Percentiles rank a stretch among this genome's conserved stretches.
These are phyloP conservation scores for Ocimum tenuiflorum DNA, from an alignment of 257 asterid species.

Conservation along the genomic window DNA sequence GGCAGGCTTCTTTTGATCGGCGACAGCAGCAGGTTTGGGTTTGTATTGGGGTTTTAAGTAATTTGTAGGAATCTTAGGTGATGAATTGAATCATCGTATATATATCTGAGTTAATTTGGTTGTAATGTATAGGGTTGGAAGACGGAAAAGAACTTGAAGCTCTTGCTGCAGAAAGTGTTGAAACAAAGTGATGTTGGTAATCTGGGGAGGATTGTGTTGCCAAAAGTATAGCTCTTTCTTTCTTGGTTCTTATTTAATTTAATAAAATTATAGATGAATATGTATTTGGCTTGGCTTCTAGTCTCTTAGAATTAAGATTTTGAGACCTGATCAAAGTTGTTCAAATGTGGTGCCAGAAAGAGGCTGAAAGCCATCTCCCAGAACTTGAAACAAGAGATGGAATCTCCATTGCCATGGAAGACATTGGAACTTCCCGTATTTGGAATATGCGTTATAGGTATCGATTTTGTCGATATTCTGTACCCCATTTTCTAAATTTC, in stretches of 20 bases:
- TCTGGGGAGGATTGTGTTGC: conserved; percentile 90
- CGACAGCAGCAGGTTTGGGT: conserved; percentile 39
- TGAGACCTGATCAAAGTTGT: background rate
- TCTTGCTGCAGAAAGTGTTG: conserved; percentile 90
- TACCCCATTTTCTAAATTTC: background rate
- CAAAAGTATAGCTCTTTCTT: conserved; percentile 47
- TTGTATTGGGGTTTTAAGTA: background rate
- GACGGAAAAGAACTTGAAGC: conserved; percentile 70
- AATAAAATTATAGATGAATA: background rate
- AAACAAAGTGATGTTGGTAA: conserved; percentile 98
- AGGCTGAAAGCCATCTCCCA: conserved; percentile 87
- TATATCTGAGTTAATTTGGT: background rate
- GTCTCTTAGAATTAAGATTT: background rate
- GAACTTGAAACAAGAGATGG: conserved; percentile 88
- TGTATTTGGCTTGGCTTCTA: background rate
- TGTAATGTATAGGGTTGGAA: conserved; percentile 38
- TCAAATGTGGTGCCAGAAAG: conserved; percentile 45
- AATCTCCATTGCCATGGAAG: conserved; percentile 80
- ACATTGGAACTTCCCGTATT: conserved; percentile 72
- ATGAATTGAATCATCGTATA: background rate
- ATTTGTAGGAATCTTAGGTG: background rate
- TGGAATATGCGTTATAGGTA: conserved; percentile 93
- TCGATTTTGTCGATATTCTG: background rate
- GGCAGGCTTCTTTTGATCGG: conserved; percentile 30
- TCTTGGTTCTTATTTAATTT: background rate